Evolutionary conservation across 345 rosid species (phyloP), one percentile per base, ranked within the genome.

Genomic region (Ceriops tagal): DNA sequence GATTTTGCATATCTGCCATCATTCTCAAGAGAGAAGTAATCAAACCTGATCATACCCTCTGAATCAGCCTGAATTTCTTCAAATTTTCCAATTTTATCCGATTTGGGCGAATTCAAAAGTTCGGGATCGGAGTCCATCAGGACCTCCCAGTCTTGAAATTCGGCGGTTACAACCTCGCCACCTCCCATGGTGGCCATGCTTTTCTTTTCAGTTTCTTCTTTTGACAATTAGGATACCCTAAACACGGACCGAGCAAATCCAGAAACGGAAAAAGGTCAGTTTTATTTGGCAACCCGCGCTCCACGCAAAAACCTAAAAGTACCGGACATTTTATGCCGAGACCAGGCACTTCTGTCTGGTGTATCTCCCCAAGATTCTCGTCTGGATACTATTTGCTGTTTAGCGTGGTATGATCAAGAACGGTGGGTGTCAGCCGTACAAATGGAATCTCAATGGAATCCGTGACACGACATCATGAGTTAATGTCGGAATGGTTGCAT

Each of bases 91-190:
- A 69, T 62, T 27, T 76, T 60, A 24, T 71, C 79, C 0, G 85
- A 39, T 9, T 61, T 68, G 6, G 75, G 76, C 28, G 80, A 67
- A 61, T 66, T 51, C 63, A 65, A 78, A 46, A 65, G 20, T 56
- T 71, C 83, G 3, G 89, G 67, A 53, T 78, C 86, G 15, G 87
- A 79, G 67, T 73, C 77, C 26, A 71, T 85, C 30, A 89, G 78
- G 62, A 92, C 53, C 67, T 95, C 97, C 99, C 99, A 92, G 69
- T 92, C 97, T 15, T 84, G 87, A 64, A 84, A 71, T 28, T 87
- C 95, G 53, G 71, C 77, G 62, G 58, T 68, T 35, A 66, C 74
- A 78, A 51, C 53, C 8, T 65, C 79, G 34, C 79, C 79, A 28
- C 79, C 83, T 55, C 65, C 81, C 81, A 77, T 70, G 62, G 5